Evolutionary conservation across 1,284 basidiomycete species (phyloP).

Genomic region (Anthracocystis walkeri): DNA sequence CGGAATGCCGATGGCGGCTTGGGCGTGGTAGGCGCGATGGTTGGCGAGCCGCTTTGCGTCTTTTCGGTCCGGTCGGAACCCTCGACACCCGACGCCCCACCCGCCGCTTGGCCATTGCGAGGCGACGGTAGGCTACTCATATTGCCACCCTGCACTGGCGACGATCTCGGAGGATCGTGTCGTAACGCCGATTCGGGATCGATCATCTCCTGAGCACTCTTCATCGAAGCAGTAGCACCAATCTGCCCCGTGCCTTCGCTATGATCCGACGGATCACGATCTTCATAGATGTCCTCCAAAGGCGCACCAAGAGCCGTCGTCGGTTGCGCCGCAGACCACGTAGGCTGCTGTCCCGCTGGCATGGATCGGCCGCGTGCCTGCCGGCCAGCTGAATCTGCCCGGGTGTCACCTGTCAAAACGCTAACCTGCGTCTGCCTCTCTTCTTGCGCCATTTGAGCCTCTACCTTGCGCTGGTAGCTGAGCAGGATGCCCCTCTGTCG

Average conservation of each 20-base stretch:
- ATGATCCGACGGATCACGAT: constrained; percentile 18
- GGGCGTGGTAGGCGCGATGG: constrained; percentile 9
- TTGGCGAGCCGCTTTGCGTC: constrained; percentile 8
- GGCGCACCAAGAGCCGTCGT: constrained; percentile 15
- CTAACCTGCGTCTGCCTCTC: constrained; percentile 23
- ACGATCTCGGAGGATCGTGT: constrained; percentile 15
- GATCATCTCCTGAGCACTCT: constrained; percentile 24
- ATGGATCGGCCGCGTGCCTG: neutral
- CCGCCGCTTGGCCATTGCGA: constrained; percentile 13
- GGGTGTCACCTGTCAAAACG: constrained; percentile 15
- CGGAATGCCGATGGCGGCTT: constrained; percentile 17
- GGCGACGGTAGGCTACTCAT: constrained; percentile 3
- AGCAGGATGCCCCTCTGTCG: constrained; percentile 35
- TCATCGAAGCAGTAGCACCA: constrained; percentile 18
- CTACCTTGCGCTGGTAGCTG: constrained; percentile 38
- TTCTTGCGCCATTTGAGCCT: constrained; percentile 27
- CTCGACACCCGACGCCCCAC: constrained; percentile 14
- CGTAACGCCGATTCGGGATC: constrained; percentile 27
- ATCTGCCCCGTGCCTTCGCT: constrained; percentile 22
- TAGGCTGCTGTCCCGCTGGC: neutral
- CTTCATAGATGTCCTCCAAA: constrained; percentile 35
- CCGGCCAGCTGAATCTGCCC: neutral
- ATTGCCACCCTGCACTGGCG: constrained; percentile 4
- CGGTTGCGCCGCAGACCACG: neutral
- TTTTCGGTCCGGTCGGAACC: neutral